Base-by-base conservation (phyloP, 2,329 filamentous ascomycete species). In the Setomelanomma holmii region DNA sequence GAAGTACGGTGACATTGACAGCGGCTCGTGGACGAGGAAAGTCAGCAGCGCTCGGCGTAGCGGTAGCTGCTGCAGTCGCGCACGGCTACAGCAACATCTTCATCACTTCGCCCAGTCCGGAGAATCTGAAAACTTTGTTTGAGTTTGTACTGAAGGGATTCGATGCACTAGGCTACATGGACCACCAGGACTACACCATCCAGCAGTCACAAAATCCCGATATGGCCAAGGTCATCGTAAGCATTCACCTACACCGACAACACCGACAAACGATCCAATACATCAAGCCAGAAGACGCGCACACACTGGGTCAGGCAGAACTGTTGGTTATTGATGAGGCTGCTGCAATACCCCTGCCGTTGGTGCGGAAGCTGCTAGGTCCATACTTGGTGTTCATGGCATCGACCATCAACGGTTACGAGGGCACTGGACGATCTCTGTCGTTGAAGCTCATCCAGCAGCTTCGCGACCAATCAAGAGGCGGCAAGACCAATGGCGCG, bases 11-110 rank as follows among this genome's bases (percentile, higher is more conserved):
- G 30, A 90, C 95, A 1, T 76, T 99, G 63, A 99, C 95, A 10
- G 95, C 95, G 16, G 93, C 89, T 33, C 87, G 95, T 86, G 95
- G 95, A 75, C 88, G 95, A 67, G 95, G 95, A 77, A 99, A 99
- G 78, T 99, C 95, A 17, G 96, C 95, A 16, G 95, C 95, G 21
- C 84, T 99, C 67, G 95, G 95, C 77, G 88, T 99, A 45, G 92
- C 95, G 3, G 89, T 99, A 38, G 95, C 95, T 3, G 92, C 95
- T 2, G 96, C 96, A 1, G 85, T 99, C 39, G 93, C 95, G 1
- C 90, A 98, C 71, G 95, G 95, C 21, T 99, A 99, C 77, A 96
- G 92, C 80, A 99, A 99, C 75, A 96, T 99, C 67, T 99, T 99
- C 78, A 96, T 99, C 72, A 99, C 95, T 1, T 98, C 93, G 1